Evolutionary conservation across 495 filamentous ascomycete species (phyloP).

Genomic region (Cairneyella variabilis): DNA sequence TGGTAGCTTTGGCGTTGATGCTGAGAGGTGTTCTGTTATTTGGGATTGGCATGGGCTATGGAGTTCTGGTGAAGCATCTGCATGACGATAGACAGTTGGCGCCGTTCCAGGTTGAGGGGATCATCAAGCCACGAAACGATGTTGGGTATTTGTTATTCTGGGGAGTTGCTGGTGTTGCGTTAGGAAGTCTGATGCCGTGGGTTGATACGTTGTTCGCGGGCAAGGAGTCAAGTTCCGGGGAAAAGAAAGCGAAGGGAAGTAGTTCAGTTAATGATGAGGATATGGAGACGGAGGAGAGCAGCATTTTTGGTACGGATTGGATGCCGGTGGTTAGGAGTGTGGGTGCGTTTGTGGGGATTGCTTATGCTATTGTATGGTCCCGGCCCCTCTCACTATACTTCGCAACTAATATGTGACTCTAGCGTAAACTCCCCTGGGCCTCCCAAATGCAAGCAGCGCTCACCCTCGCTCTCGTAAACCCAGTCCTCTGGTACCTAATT

Average conservation of each 20-base stretch:
- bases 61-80: conserved; percentile 77
- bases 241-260: conserved; percentile 29
- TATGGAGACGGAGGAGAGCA: conserved; percentile 11
- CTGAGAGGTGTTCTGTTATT: conserved; percentile 67
- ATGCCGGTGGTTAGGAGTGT: conserved; percentile 78
- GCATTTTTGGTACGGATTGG: conserved; percentile 59
- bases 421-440: conserved; percentile 87
- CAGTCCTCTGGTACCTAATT: conserved; percentile 92
- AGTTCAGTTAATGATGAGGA: conserved; percentile 22
- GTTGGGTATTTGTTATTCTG: conserved; percentile 73
- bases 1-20: conserved; percentile 3
- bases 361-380: conserved; percentile 83
- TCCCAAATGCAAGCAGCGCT: conserved; percentile 90
- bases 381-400: not conserved
- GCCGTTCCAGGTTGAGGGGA: conserved; percentile 55
- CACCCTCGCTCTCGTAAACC: conserved; percentile 87
- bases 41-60: conserved; percentile 77
- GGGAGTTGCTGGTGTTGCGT: conserved; percentile 70
- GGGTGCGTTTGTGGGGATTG: conserved; percentile 92
- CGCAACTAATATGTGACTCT: conserved; percentile 10
- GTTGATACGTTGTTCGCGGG: conserved; percentile 61
- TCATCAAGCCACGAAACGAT: conserved; percentile 48
- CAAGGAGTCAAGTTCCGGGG: not conserved
- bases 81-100: conserved; percentile 65
- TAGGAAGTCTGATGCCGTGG: conserved; percentile 82